A percentile compares a stretch with the other conserved stretches of the same genome.
These are phyloP conservation scores for Alternaria sp. DNA, from an alignment of 2,329 filamentous ascomycete species.

Conservation along the genomic window DNA sequence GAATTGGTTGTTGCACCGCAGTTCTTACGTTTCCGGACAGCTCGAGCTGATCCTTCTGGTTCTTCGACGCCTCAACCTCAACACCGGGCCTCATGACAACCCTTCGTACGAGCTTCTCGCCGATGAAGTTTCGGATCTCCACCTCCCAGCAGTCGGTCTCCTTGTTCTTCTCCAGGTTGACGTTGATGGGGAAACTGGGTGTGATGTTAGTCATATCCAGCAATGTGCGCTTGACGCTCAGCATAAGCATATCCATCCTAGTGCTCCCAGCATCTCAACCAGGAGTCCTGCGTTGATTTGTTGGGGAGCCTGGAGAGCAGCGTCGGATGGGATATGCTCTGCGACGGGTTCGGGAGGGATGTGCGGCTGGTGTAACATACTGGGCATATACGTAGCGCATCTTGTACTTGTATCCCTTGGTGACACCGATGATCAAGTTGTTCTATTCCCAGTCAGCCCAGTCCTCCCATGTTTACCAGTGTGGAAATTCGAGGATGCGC, in stretches of 20 bases:
- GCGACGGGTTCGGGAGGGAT: neutral
- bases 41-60: constrained; percentile 97
- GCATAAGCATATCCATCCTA: neutral
- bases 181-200: constrained; percentile 95
- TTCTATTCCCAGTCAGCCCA: constrained; percentile 58
- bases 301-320: constrained; percentile 3
- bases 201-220: constrained; percentile 23
- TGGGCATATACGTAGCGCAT: constrained; percentile 99
- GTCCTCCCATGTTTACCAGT: constrained; percentile 5
- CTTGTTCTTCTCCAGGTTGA: constrained; percentile 96
- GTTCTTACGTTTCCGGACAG: constrained; percentile 77
- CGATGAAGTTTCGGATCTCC: constrained; percentile 83
- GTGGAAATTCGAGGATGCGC: constrained; percentile 3
- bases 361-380: constrained; percentile 30
- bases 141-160: constrained; percentile 90
- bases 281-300: neutral
- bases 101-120: constrained; percentile 98
- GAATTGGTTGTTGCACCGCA: neutral
- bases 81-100: constrained; percentile 91
- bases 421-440: constrained; percentile 98
- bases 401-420: constrained; percentile 99
- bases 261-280: constrained; percentile 1
- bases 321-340: neutral
- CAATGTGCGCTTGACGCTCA: neutral
- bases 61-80: constrained; percentile 86